Conservation (phyloP, 2,329 filamentous ascomycete species). For the Paracamarosporium sp. region DNA sequence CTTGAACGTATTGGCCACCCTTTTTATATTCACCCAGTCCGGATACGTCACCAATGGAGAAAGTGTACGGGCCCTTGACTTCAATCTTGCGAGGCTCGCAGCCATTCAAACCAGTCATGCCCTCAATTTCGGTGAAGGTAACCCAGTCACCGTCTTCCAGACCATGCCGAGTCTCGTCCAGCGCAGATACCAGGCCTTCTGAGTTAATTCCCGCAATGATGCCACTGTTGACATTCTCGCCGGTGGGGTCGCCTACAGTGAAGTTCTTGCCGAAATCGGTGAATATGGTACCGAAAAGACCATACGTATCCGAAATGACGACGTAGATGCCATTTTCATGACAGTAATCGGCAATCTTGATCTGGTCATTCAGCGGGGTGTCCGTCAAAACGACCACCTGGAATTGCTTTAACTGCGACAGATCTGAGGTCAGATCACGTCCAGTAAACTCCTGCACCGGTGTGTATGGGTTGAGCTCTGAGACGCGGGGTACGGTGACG, state of each 20-base stretch:
- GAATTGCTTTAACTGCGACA: conserved; percentile 85
- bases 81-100: conserved; percentile 86
- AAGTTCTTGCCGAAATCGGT: conserved; percentile 97
- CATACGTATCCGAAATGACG: conserved; percentile 86
- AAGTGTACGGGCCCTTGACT: conserved; percentile 94
- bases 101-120: conserved; percentile 87
- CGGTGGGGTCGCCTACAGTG: conserved; percentile 85
- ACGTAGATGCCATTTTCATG: conserved; percentile 93
- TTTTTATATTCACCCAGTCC: conserved; percentile 85
- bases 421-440: conserved; percentile 73
- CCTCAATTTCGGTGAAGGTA: conserved; percentile 90
- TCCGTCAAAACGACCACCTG: conserved; percentile 92
- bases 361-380: conserved; percentile 79
- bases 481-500: conserved; percentile 85
- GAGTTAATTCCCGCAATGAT: conserved; percentile 91
- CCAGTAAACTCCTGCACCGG: conserved; percentile 78
- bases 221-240: conserved; percentile 84
- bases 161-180: conserved; percentile 94
- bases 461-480: conserved; percentile 95
- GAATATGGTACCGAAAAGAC: conserved; percentile 94
- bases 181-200: conserved; percentile 86
- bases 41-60: conserved; percentile 93
- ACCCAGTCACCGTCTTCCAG: conserved; percentile 96
- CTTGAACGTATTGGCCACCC: conserved; percentile 90
- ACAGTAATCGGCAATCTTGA: conserved; percentile 88